phyloP scores from a whole-genome alignment of 1,139 yeast species.

The Kodamaea suecica region DNA sequence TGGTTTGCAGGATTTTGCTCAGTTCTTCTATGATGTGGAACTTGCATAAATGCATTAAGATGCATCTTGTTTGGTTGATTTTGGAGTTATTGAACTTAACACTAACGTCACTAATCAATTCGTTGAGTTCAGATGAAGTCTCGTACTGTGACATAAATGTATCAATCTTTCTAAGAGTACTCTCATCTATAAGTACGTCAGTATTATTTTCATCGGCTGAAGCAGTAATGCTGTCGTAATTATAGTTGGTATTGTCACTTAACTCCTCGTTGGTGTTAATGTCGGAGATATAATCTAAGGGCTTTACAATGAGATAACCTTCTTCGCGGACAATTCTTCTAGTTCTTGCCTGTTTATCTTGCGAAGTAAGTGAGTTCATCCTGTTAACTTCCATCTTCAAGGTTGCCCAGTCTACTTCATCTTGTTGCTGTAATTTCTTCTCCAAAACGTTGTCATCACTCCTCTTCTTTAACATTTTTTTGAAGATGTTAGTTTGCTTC shows the following conservation, averaged over 20 bases:
- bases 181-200: constrained; percentile 16
- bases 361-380: constrained; percentile 67
- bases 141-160: constrained; percentile 32
- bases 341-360: constrained; percentile 68
- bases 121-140: constrained; percentile 36
- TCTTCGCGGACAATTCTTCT: constrained; percentile 67
- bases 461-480: constrained; percentile 44
- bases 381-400: constrained; percentile 61
- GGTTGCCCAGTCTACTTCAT: constrained; percentile 40
- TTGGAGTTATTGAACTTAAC: constrained; percentile 38
- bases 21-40: constrained; percentile 39
- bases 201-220: constrained; percentile 5
- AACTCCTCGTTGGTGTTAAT: constrained; percentile 43
- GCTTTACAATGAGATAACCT: constrained; percentile 62
- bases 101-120: constrained; percentile 44
- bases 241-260: constrained; percentile 23
- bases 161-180: constrained; percentile 29
- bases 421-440: constrained; percentile 31
- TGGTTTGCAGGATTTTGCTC: constrained; percentile 35
- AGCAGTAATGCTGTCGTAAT: constrained; percentile 7
- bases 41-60: constrained; percentile 40
- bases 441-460: constrained; percentile 32
- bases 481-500: constrained; percentile 52
- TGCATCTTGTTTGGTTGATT: constrained; percentile 37
- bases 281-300: constrained; percentile 60